Percentiles rank a stretch among this genome's conserved stretches.
These are phyloP conservation scores for Mycena crocata DNA, from an alignment of 768 basidiomycete genomes.

Conservation along the genomic window DNA sequence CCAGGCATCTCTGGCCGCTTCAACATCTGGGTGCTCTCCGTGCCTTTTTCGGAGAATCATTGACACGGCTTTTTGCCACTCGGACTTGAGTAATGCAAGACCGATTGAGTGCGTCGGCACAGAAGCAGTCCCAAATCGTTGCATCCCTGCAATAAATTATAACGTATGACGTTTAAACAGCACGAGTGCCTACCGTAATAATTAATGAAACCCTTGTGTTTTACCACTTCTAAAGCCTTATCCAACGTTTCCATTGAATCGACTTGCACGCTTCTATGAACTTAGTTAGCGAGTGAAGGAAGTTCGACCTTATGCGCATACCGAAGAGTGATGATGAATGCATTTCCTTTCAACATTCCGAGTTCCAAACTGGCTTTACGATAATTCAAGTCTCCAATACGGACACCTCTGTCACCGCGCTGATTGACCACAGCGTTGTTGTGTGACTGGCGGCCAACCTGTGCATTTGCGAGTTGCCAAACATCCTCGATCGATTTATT, in stretches of 20 bases:
- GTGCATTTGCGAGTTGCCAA: slow-evolving; percentile 84
- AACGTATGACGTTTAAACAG: slow-evolving; percentile 17
- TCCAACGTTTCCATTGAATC: slow-evolving; percentile 80
- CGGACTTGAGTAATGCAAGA: slow-evolving; percentile 85
- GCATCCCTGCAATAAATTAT: slow-evolving; percentile 79
- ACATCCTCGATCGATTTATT: slow-evolving; percentile 84
- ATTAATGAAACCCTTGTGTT: slow-evolving; percentile 93
- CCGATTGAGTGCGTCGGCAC: slow-evolving; percentile 97
- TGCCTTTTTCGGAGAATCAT: slow-evolving; percentile 85
- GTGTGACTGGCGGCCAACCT: slow-evolving; percentile 65
- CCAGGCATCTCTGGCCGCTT: slow-evolving; percentile 87
- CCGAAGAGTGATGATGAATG: slow-evolving; percentile 95
- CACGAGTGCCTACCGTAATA: slow-evolving; percentile 79
- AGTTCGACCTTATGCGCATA: slow-evolving; percentile 45
- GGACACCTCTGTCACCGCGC: slow-evolving; percentile 89
- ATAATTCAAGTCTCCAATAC: slow-evolving; percentile 91
- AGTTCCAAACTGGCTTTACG: slow-evolving; percentile 85
- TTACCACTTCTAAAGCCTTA: slow-evolving; percentile 79
- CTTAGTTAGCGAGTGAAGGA: slow-evolving; percentile 17
- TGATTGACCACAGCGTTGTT: slow-evolving; percentile 67
- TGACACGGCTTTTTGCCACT: slow-evolving; percentile 90
- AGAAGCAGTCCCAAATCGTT: slow-evolving; percentile 96
- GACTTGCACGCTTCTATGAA: slow-evolving; percentile 84
- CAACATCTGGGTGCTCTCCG: slow-evolving; percentile 94
- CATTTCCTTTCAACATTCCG: slow-evolving; percentile 97